Evolutionary conservation across 306 rosid species (phyloP), one percentile per base, ranked within the genome.

Genomic region (Trifolium dubium): DNA sequence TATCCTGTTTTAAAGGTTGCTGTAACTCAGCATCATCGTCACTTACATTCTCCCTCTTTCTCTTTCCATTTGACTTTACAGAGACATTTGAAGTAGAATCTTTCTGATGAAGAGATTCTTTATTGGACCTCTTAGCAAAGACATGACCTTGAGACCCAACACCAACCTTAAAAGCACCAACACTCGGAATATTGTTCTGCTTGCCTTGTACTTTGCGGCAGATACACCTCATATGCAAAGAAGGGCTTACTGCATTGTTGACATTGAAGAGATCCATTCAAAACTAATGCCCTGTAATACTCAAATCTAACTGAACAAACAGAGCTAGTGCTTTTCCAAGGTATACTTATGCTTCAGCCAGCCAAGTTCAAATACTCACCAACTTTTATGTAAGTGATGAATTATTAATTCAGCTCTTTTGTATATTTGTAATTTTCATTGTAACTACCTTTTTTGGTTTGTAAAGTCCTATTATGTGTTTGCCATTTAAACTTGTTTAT

Each of bases 181-280:
- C 78, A 83, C 67, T 76, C 29, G 28, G 64, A 61, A 30, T 67
- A 83, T 47, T 41, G 71, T 86, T 83, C 81, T 80, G 77, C 37
- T 28, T 87, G 73, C 13, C 82, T 54, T 40, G 83, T 67, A 72
- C 81, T 86, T 29, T 58, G 87, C 44, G 32, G 23, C n/a, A n/a
- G n/a, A 53, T 60, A 80, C 73, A 80, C 80, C 32, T 89, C 96
- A 78, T 71, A 82, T 43, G 99, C 97, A 69, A 87, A 43, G 50
- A 84, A 94, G 54, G 85, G 85, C 80, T 66, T 86, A 67, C 35
- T 40, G 72, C 99, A 94, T 58, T 53, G 68, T 53, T 88, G 91
- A 79, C 99, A 94, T 47, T 81, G 77, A 74, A 94, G 80, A 72
- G 92, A 80, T 76, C 86, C 86, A 81, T 85, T 81, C 46, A 92